Conservation (phyloP, 2,329 filamentous ascomycete genomes). For the Tolypocladium cylindrosporum region DNA sequence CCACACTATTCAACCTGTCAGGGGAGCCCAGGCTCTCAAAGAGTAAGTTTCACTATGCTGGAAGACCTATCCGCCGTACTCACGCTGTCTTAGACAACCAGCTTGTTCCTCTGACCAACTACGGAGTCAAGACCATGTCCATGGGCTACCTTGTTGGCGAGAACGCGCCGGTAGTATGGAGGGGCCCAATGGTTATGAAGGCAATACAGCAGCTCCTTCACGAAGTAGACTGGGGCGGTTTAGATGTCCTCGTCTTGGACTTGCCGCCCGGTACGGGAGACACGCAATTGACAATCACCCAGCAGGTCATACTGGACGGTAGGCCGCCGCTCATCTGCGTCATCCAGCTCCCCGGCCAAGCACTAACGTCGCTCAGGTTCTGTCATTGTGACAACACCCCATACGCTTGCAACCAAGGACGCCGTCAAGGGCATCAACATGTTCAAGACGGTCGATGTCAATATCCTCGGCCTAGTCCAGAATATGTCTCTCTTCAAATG, state of each 20-base stretch:
- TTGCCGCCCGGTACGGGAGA: constrained; percentile 92
- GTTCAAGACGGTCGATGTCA: constrained; percentile 76
- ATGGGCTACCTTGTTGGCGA: constrained; percentile 89
- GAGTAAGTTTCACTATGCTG: constrained; percentile 37
- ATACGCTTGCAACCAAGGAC: constrained; percentile 85
- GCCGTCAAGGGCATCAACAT: constrained; percentile 87
- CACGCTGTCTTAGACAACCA: constrained; percentile 51
- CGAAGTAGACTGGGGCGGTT: constrained; percentile 83
- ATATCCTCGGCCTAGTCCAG: constrained; percentile 77
- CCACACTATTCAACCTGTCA: constrained; percentile 74
- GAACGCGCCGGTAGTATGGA: constrained; percentile 81
- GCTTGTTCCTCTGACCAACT: constrained; percentile 80
- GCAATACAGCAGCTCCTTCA: constrained; percentile 91
- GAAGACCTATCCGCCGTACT: neutral
- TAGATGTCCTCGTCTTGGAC: constrained; percentile 85
- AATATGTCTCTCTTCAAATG: constrained; percentile 86
- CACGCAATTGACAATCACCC: constrained; percentile 91
- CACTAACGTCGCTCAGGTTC: constrained; percentile 39
- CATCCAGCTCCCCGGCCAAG: neutral
- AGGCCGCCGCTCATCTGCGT: constrained; percentile 12
- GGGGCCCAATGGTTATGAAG: constrained; percentile 96
- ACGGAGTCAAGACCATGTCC: constrained; percentile 96
- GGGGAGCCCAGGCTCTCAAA: constrained; percentile 67
- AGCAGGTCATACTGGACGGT: constrained; percentile 85
- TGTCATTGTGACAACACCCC: constrained; percentile 85